Evolutionary conservation across 371 early-diverging fungal genomes (phyloP).

Genomic region (Lichtheimia ramosa): DNA sequence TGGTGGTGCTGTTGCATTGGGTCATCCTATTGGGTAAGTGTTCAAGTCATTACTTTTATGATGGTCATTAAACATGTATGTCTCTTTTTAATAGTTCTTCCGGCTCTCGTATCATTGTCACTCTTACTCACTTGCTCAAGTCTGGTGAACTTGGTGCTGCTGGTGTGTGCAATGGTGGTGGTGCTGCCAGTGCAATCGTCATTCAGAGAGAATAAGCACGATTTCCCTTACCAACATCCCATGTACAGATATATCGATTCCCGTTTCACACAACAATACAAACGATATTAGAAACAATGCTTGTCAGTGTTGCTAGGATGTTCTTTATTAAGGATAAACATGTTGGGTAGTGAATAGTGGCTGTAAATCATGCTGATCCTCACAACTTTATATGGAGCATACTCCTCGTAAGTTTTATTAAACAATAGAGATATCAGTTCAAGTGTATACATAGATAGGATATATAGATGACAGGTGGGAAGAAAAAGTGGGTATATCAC

Average conservation of each 20-base stretch:
- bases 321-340: too few species aligned
- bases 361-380: too few species aligned
- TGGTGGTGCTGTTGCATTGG: constrained; percentile 93
- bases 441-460: not conserved
- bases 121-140: constrained; percentile 79
- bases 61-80: not conserved
- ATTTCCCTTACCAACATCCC: not conserved
- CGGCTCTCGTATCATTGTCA: constrained; percentile 88
- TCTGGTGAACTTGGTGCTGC: constrained; percentile 83
- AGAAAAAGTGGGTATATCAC: too few species aligned
- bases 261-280: too few species aligned
- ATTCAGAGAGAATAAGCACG: constrained; percentile 66
- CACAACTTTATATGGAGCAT: too few species aligned
- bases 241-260: too few species aligned
- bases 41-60: not conserved
- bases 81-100: constrained; percentile 62
- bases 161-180: constrained; percentile 93
- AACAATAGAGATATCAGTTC: not conserved
- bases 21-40: constrained; percentile 88
- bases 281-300: too few species aligned
- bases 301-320: too few species aligned
- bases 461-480: not conserved
- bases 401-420: not conserved
- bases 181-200: constrained; percentile 85
- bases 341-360: too few species aligned